Conservation (phyloP, 2,329 filamentous ascomycete species). For the Xylariaceae sp. region DNA sequence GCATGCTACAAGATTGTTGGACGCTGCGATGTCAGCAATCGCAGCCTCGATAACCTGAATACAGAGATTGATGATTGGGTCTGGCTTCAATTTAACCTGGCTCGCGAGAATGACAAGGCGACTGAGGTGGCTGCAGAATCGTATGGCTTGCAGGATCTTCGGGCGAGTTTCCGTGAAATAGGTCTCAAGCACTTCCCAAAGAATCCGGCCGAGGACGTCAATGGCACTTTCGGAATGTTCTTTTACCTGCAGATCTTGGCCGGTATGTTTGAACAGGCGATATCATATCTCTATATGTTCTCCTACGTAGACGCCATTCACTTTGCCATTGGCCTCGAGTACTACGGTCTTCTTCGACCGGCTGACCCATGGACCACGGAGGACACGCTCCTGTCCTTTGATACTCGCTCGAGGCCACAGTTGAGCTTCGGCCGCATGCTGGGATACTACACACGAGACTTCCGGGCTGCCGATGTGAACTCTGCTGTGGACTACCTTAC, state of each 20-base stretch:
- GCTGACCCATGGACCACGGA: constrained; percentile 71
- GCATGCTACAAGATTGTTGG: constrained; percentile 98
- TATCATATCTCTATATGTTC: constrained; percentile 86
- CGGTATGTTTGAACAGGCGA: constrained; percentile 89
- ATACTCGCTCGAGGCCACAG: constrained; percentile 65
- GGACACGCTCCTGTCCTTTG: constrained; percentile 63
- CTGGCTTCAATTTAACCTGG: constrained; percentile 66
- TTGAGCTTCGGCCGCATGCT: constrained; percentile 93
- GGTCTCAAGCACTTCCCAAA: constrained; percentile 87
- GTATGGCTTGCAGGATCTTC: constrained; percentile 62
- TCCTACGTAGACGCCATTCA: constrained; percentile 92
- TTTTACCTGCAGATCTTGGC: constrained; percentile 89
- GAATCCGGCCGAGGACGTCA: constrained; percentile 64
- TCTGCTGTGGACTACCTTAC: constrained; percentile 91
- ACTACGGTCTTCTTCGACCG: constrained; percentile 83
- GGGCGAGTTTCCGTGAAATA: constrained; percentile 78
- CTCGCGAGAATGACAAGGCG: constrained; percentile 57
- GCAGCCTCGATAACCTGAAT: constrained; percentile 57
- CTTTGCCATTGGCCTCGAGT: constrained; percentile 83
- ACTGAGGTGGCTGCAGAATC: constrained; percentile 61
- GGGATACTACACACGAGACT: constrained; percentile 92
- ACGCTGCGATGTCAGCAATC: constrained; percentile 62
- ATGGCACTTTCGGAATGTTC: constrained; percentile 78
- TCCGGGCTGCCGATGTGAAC: constrained; percentile 82
- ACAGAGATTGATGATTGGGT: constrained; percentile 65